These are phyloP conservation scores for Ormosia semicastrata DNA, from an alignment of 306 rosid genomes.

Conservation along the genomic window DNA sequence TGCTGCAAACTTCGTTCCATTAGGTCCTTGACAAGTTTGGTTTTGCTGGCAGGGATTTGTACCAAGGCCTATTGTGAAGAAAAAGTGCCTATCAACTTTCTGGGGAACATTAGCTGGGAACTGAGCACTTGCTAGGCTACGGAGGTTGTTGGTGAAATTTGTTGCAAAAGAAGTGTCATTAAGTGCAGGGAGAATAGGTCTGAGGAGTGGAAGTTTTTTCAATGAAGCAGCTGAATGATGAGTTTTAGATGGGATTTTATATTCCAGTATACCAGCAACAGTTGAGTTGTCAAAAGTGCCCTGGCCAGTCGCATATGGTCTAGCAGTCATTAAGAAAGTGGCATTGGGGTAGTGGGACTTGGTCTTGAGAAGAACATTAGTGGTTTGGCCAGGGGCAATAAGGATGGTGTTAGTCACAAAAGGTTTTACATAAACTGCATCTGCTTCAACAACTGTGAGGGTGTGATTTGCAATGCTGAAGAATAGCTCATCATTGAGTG, in stretches of 20 bases:
- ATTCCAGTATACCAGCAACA: slow-evolving; percentile 54
- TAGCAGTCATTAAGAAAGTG: slow-evolving; percentile 59
- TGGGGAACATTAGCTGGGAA: slow-evolving; percentile 66
- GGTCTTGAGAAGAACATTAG: slow-evolving; percentile 65
- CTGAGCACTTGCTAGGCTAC: slow-evolving; percentile 46
- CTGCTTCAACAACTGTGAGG: slow-evolving; percentile 59
- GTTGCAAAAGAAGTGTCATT: slow-evolving; percentile 74
- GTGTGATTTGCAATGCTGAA: slow-evolving; percentile 74
- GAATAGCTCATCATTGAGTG: slow-evolving; percentile 66
- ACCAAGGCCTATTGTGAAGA: slow-evolving; percentile 73
- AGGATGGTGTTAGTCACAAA: slow-evolving; percentile 49
- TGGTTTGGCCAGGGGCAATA: slow-evolving; percentile 70
- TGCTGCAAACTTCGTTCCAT: slow-evolving; percentile 65
- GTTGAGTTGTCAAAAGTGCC: slow-evolving; percentile 76
- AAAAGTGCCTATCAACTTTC: slow-evolving; percentile 51
- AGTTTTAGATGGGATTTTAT: slow-evolving; percentile 25
- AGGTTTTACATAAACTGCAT: slow-evolving; percentile 67
- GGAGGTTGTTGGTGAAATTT: slow-evolving; percentile 44
- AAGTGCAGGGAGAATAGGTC: slow-evolving; percentile 51
- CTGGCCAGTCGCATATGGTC: slow-evolving; percentile 51
- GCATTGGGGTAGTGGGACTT: slow-evolving; percentile 56
- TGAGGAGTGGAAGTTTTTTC: slow-evolving; percentile 44
- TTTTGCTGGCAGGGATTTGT: slow-evolving; percentile 49
- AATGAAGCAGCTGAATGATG: slow-evolving; percentile 24
- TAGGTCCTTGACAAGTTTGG: slow-evolving; percentile 69